Evolutionary conservation across 305 asterid genomes (phyloP), one percentile per base, ranked within the genome.

Genomic region (Solanum hybrid): DNA sequence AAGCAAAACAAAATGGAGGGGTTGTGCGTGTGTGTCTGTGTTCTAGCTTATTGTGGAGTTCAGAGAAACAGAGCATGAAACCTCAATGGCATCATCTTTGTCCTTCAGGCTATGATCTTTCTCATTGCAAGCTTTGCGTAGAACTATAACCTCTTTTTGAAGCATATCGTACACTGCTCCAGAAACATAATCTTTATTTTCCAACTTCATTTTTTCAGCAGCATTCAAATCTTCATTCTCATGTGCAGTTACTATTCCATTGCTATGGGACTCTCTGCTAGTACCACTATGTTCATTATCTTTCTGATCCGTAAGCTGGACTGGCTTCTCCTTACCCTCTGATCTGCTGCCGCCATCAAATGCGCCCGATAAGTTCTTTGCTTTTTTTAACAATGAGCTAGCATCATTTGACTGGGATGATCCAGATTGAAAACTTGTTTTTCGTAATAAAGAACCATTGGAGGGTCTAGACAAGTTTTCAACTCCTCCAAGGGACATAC

Each of bases 61-160:
- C 84, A 77, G 45, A 77, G 45, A 77, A 77, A 19, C 45, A 32
- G 79, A 69, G 75, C 34, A 75, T 88, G 81, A 77, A 76, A 97
- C 99, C 99, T 95, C 98, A 66, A 96, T 94, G 14, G 96, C 97
- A 3, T 95, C 98, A 88, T 95, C 97, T 93, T 94, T 96, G 92
- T 95, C 98, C 92, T 96, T 97, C 35, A 96, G 91, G 94, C 92
- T 91, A 81, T 95, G 98, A 91, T 94, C 96, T 92, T 97, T 96
- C 93, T 93, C 97, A 77, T 92, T 93, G 94, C 98, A 95, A 88
- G 95, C 94, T 92, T 93, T 96, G 66, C 95, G 93, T 91, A 97
- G 93, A 35, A 89, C 34, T 86, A 95, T 93, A 80, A 96, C 98
- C 94, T 96, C 99, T 92, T 95, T 97, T 94, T 97, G 98, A 93